Evolutionary conservation across 345 rosid genomes (phyloP).

Genomic region (Eucalyptus grandis): DNA sequence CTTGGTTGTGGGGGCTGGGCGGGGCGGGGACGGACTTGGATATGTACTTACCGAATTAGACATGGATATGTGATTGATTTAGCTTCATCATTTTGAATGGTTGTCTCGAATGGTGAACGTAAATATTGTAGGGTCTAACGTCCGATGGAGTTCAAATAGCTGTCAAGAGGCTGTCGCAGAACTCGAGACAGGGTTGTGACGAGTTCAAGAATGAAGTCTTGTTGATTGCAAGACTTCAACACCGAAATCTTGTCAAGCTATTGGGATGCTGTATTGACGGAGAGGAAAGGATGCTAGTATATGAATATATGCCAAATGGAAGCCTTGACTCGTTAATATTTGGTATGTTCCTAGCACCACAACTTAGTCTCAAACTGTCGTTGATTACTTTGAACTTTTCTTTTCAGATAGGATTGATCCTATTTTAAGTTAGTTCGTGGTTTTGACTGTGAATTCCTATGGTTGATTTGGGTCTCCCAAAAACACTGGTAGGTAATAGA

Average conservation of each 20-base stretch:
- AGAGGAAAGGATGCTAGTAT: constrained; percentile 6
- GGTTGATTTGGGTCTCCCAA: neutral
- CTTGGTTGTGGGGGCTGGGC: too few species aligned
- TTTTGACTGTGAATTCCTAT: neutral
- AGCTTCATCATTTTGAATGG: neutral
- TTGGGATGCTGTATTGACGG: constrained; percentile 9
- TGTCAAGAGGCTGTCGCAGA: constrained; percentile 9
- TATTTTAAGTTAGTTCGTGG: neutral
- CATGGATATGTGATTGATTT: neutral
- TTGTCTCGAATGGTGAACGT: neutral
- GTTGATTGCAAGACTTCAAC: constrained; percentile 14
- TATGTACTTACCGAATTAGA: neutral
- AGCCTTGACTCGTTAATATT: constrained; percentile 11
- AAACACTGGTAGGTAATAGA: neutral
- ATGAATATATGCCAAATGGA: constrained; percentile 13
- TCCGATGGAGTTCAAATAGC: constrained; percentile 6
- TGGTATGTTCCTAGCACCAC: neutral
- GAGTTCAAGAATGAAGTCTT: constrained; percentile 20
- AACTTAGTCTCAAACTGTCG: neutral
- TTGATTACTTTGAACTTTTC: neutral
- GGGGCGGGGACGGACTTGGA: neutral
- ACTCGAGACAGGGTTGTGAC: constrained; percentile 9
- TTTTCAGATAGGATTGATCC: neutral
- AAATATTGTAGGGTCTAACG: neutral
- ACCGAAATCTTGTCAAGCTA: constrained; percentile 13